Base-by-base conservation (phyloP, 2,329 filamentous ascomycete genomes). In the Clonostachys rosea region DNA sequence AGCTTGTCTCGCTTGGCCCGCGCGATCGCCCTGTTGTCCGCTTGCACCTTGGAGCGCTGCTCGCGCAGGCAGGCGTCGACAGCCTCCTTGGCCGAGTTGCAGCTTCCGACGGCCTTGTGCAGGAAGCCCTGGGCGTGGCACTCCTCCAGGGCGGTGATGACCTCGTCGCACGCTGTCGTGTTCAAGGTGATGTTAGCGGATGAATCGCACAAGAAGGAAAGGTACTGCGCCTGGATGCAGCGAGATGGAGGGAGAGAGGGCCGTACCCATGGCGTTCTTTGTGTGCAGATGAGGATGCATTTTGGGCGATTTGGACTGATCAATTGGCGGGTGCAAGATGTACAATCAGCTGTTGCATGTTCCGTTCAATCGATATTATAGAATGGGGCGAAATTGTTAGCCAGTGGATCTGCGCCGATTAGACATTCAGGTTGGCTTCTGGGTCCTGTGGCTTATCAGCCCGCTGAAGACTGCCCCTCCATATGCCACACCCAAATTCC, bases 221-320 rank as follows among this genome's bases (percentile, higher is more conserved):
- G 14, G 18, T 8, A 9, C 33, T 4, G 9, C 8, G 34, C 8
- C 5, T 5, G 14, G 34, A 14, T 11, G 6, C 17, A 10, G 6
- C 16, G 11, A 39, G 16, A 3, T 11, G 7, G 7, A 5, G 5
- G 5, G 9, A 8, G 24, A 16, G 8, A 16, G 8, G 35, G 13
- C 36, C 61, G 41, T 79, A 96, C 92, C 91, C 57, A 81, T 76
- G 58, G 95, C 95, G 64, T 96, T 86, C 65, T 94, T 90, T 30
- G 90, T 96, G 64, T 97, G 91, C 3, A 99, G 75, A 73, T 96
- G 92, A 47, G 94, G 95, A 89, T 99, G 94, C 94, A 99, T 99
- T 41, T 59, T 81, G 65, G 49, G 46, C 42, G 34, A 34, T 14
- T 20, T 42, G 44, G 20, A 36, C 34, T 33, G 14, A 35, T 40